phyloP scores from a whole-genome alignment of 2,329 filamentous ascomycete species.

The Beauveria bassiana region DNA sequence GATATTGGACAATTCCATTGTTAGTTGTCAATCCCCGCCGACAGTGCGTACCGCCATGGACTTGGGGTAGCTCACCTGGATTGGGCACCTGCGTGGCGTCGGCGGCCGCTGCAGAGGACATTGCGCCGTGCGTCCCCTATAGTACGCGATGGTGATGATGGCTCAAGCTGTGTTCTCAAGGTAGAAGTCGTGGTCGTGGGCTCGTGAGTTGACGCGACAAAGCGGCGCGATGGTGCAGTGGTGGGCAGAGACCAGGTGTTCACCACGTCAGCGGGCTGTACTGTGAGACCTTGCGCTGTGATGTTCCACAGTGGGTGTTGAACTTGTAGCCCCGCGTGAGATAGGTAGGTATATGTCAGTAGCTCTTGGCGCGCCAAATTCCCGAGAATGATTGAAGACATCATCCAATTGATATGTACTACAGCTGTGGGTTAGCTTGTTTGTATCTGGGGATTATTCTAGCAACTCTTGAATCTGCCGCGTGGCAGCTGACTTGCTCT shows the following conservation, averaged over 20 bases:
- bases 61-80: constrained; percentile 24
- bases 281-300: not conserved
- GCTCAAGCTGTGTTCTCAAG: constrained; percentile 14
- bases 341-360: not conserved
- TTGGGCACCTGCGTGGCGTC: constrained; percentile 28
- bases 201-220: constrained; percentile 8
- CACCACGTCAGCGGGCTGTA: not conserved
- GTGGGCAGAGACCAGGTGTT: constrained; percentile 4
- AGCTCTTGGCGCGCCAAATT: not conserved
- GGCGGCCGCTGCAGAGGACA: constrained; percentile 32
- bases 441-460: not conserved
- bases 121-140: constrained; percentile 15
- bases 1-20: constrained; percentile 14
- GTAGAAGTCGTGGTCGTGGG: constrained; percentile 16
- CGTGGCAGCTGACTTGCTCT: no score
- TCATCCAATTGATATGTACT: not conserved
- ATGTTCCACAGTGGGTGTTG: not conserved
- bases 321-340: not conserved
- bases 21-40: constrained; percentile 5
- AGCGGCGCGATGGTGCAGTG: not conserved
- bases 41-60: not conserved
- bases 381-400: not conserved
- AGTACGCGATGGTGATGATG: not conserved
- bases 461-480: no score
- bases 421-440: not conserved